Base-by-base conservation (phyloP, 139 green algal genomes). In the Nannochloris sp. region DNA sequence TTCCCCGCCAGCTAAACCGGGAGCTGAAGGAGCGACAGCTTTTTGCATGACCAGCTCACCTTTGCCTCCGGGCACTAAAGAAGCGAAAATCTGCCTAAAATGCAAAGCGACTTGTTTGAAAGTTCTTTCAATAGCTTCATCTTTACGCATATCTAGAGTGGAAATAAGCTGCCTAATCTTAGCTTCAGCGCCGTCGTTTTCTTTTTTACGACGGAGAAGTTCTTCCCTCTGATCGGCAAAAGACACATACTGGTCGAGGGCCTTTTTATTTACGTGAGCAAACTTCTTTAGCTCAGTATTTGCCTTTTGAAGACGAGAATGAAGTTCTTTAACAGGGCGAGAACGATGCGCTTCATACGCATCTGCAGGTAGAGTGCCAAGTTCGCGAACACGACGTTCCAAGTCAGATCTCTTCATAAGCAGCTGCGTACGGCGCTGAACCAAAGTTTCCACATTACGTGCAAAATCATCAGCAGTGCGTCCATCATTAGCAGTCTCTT, bases 101-200 rank as follows among this genome's bases (percentile, higher is more conserved):
- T 97, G 88, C 67, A 91, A 90, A 27, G 91, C 86, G 54, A 98
- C 93, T 33, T 64, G 82, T 76, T 96, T 97, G 85, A 99, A 99
- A 24, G 94, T 99, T 58, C 89, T 82, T 83, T 98, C 88, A 31
- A 99, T 91, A 27, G 87, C 82, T 77, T 97, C 90, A 64, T 99
- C 89, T 80, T 99, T 99, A 60, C 90, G 89, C 72, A 86, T 70
- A 76, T 98, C 94, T 57, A 99, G 84, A 15, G 78, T 78, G 1
- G 64, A 36, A 39, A 99, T 94, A 10, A 95, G 83, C 68, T 95
- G 80, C 36, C 69, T 62, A 61, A 95, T 92, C 74, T 94, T 93
- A 33, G 34, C 75, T 44, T 82, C 73, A 1, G 47, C 86, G 3
- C 80, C 71, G 61, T 87, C 73, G 27, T 76, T 81, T 39, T 84